phyloP scores from a whole-genome alignment of 2,329 filamentous ascomycete species.

The Colletotrichum sp. region DNA sequence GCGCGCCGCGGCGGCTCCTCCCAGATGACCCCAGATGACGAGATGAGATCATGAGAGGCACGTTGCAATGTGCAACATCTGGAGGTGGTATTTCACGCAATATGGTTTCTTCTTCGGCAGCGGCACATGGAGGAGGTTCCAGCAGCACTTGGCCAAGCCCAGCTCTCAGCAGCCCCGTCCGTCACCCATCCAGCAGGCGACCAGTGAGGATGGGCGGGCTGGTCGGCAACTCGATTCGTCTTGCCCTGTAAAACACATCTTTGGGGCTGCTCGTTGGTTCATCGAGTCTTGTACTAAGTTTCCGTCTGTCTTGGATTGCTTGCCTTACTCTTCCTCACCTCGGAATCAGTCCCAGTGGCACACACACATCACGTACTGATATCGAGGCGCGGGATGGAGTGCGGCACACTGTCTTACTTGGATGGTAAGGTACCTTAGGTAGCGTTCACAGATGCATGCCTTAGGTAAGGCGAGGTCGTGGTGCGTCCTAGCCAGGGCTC shows the following conservation, averaged over 20 bases:
- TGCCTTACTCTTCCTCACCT: background rate
- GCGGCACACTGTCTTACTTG: background rate
- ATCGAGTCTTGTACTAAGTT: background rate
- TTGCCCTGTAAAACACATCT: background rate
- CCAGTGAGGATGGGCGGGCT: background rate
- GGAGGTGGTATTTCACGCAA: background rate
- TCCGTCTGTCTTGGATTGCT: background rate
- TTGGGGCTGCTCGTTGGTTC: background rate
- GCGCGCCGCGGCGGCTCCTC: background rate
- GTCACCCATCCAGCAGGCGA: background rate
- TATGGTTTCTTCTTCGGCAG: slow-evolving; percentile 1
- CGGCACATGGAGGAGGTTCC: background rate
- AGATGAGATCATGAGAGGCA: background rate
- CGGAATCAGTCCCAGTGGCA: background rate
- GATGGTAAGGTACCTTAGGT: background rate
- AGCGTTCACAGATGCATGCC: background rate
- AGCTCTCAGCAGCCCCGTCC: background rate
- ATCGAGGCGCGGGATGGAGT: background rate
- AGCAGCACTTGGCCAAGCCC: background rate
- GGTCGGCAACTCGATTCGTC: background rate
- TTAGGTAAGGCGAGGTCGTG: background rate
- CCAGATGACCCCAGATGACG: background rate
- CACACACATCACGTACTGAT: background rate
- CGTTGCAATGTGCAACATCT: background rate
- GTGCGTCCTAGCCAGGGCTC: background rate